Evolutionary conservation across 1,284 basidiomycete genomes (phyloP).

Genomic region (Sporisorium reilianum): DNA sequence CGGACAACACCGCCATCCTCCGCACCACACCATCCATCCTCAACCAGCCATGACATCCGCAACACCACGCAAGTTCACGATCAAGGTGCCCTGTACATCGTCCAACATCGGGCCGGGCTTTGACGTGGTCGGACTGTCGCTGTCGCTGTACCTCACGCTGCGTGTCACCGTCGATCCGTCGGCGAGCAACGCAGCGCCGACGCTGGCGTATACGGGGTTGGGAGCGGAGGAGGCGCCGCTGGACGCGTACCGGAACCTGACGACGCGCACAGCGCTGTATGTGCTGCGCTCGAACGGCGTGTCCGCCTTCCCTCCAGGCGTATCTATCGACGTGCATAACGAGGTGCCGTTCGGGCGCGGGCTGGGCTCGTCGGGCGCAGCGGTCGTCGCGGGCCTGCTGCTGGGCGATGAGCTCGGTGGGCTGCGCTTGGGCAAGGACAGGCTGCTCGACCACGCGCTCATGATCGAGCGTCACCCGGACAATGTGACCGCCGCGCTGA

Average conservation of each 20-base stretch:
- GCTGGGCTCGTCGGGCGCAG: slow-evolving; percentile 95
- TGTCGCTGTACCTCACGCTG: slow-evolving; percentile 87
- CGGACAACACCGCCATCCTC: background rate
- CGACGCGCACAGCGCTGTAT: slow-evolving; percentile 97
- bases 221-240: slow-evolving; percentile 91
- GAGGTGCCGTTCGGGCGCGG: slow-evolving; percentile 98
- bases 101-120: slow-evolving; percentile 99
- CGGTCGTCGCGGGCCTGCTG: slow-evolving; percentile 94
- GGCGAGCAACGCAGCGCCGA: slow-evolving; percentile 71
- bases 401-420: slow-evolving; percentile 86
- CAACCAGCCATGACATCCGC: slow-evolving; percentile 3
- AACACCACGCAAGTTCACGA: slow-evolving; percentile 71
- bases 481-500: slow-evolving; percentile 96
- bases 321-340: slow-evolving; percentile 82
- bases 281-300: slow-evolving; percentile 88
- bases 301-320: slow-evolving; percentile 76
- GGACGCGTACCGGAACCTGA: slow-evolving; percentile 95
- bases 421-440: slow-evolving; percentile 77
- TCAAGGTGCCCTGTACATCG: slow-evolving; percentile 92
- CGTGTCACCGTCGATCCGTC: slow-evolving; percentile 72
- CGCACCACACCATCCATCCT: background rate
- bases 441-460: slow-evolving; percentile 93
- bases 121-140: slow-evolving; percentile 96
- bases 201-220: slow-evolving; percentile 85
- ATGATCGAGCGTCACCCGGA: slow-evolving; percentile 99